A percentile compares a stretch with the other conserved stretches of the same genome.
phyloP scores from a whole-genome alignment of 306 rosid species.

The Prunus fruticosa region DNA sequence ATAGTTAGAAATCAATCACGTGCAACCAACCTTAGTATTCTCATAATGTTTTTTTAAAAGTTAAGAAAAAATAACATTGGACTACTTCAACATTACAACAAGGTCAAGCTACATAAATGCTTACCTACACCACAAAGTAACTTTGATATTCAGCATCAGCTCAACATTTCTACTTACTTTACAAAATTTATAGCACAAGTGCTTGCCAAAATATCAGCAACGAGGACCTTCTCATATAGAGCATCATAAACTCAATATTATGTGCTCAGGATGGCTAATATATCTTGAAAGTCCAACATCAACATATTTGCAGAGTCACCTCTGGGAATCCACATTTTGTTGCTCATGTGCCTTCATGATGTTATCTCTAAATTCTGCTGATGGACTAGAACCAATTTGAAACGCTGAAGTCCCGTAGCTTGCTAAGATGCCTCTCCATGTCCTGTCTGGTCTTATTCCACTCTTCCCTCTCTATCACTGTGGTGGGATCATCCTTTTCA shows the following conservation, averaged over 20 bases:
- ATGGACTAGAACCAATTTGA: conserved; percentile 79
- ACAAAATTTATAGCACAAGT: background rate
- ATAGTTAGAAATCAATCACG: no score
- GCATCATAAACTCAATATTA: background rate
- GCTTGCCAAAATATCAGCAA: background rate
- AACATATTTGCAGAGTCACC: conserved; percentile 10
- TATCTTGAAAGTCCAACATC: background rate
- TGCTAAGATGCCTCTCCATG: conserved; percentile 95
- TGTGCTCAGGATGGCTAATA: background rate
- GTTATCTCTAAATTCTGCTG: background rate
- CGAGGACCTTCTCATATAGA: background rate
- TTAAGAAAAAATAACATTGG: background rate
- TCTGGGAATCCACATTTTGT: background rate
- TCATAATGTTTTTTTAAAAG: no score
- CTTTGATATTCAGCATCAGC: conserved; percentile 6
- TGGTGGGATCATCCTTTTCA: conserved; percentile 78
- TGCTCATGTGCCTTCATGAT: background rate
- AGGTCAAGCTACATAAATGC: background rate
- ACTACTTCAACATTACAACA: background rate
- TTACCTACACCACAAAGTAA: background rate
- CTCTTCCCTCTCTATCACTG: conserved; percentile 84
- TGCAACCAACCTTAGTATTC: no score
- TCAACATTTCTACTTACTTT: background rate
- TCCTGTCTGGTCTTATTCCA: conserved; percentile 73
- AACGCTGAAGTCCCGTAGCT: conserved; percentile 78